phyloP scores from a whole-genome alignment of 768 basidiomycete species.

The Boletellus ananiceps region DNA sequence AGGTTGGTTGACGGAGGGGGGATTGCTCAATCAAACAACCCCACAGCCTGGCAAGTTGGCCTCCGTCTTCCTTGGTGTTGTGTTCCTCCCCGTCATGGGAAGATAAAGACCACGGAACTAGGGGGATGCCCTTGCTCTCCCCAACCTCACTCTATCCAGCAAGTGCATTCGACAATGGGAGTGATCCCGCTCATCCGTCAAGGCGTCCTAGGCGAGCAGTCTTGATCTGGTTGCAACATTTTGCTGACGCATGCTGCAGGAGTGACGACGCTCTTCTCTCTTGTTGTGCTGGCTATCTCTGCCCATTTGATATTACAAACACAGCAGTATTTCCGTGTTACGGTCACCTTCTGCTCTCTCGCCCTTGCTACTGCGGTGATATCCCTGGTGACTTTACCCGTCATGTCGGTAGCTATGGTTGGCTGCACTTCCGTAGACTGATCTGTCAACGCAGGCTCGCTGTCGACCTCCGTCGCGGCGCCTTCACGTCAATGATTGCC shows the following conservation, averaged over 20 bases:
- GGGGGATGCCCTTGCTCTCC: not conserved
- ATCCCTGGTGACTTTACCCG: slow-evolving; percentile 27
- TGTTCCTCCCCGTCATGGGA: not conserved
- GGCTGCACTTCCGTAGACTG: not conserved
- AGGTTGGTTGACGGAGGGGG: too few relatives aligned
- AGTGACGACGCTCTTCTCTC: slow-evolving; percentile 18
- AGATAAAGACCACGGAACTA: slow-evolving; percentile 10
- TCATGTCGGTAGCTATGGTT: slow-evolving; percentile 19
- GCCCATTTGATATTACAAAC: slow-evolving; percentile 26
- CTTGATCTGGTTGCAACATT: not conserved
- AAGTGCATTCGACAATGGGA: slow-evolving; percentile 9
- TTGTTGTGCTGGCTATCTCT: slow-evolving; percentile 30
- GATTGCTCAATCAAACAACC: not conserved
- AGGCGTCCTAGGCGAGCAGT: slow-evolving; percentile 19
- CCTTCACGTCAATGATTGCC: slow-evolving; percentile 36
- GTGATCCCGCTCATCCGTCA: slow-evolving; percentile 14
- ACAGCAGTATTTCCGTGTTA: not conserved
- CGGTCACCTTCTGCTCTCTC: slow-evolving; percentile 24
- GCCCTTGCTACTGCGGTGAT: slow-evolving; percentile 26
- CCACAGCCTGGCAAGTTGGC: not conserved
- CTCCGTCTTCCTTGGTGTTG: not conserved
- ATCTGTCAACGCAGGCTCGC: slow-evolving; percentile 26
- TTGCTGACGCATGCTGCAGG: slow-evolving; percentile 12
- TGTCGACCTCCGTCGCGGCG: slow-evolving; percentile 35
- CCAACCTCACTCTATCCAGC: not conserved